These are phyloP conservation scores for Inosperma sp. DNA, from an alignment of 768 basidiomycete genomes.

Conservation along the genomic window DNA sequence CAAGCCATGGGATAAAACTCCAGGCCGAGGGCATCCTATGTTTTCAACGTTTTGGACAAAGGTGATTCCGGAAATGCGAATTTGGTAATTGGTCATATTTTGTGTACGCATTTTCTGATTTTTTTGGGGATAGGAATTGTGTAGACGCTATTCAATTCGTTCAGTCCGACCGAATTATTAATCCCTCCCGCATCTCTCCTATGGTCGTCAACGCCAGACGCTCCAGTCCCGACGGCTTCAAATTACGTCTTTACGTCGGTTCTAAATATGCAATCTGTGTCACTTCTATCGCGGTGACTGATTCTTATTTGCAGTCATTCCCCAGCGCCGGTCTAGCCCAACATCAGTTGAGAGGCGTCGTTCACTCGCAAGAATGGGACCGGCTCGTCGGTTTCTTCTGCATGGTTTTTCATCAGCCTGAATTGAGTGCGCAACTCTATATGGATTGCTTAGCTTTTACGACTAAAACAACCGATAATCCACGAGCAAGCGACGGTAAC, in stretches of 20 bases:
- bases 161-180: neutral
- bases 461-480: too few relatives aligned
- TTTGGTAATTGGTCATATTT: neutral
- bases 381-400: neutral
- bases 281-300: neutral
- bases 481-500: too few relatives aligned
- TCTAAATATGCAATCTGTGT: neutral
- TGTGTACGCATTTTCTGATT: too few relatives aligned
- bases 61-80: neutral
- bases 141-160: neutral
- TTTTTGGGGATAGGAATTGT: neutral
- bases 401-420: neutral
- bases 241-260: neutral
- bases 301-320: neutral
- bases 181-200: neutral
- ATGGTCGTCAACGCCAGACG: neutral
- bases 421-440: neutral
- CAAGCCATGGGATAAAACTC: neutral
- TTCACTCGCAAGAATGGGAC: constrained; percentile 4
- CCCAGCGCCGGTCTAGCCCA: neutral
- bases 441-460: neutral
- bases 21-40: neutral
- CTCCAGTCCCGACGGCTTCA: neutral
- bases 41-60: neutral
- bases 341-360: neutral